Conservation (phyloP, 305 asterid genomes). For the Ruellia speciosa region DNA sequence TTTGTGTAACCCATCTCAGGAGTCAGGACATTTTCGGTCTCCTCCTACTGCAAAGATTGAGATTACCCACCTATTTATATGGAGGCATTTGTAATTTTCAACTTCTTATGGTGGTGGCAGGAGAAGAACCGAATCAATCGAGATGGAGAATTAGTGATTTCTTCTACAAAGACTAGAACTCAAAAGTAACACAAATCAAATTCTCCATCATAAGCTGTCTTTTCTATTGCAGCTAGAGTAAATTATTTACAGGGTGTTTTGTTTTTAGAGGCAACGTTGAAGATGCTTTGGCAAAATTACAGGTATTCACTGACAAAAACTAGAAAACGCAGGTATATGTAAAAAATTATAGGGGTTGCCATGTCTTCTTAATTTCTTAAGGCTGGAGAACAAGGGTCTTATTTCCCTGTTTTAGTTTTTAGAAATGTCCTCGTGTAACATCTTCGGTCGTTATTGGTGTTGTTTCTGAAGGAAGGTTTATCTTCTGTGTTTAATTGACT, state of each 20-base stretch:
- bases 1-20: background rate
- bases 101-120: conserved; percentile 28
- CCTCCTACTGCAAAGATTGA: background rate
- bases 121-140: conserved; percentile 84
- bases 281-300: conserved; percentile 84
- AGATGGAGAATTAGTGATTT: conserved; percentile 89
- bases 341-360: conserved; percentile 20
- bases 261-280: conserved; percentile 69
- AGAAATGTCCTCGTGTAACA: conserved; percentile 5
- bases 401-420: background rate
- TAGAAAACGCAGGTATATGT: conserved; percentile 23
- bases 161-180: conserved; percentile 84
- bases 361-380: conserved; percentile 13
- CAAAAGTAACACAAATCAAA: conserved; percentile 53
- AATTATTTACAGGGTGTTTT: conserved; percentile 19
- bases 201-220: conserved; percentile 8
- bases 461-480: background rate
- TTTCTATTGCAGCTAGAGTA: conserved; percentile 13
- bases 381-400: conserved; percentile 10
- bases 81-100: background rate
- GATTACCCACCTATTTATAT: background rate
- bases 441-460: background rate
- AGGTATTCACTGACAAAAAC: conserved; percentile 47
- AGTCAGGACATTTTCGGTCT: conserved; percentile 3
- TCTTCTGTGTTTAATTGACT: background rate